phyloP scores from a whole-genome alignment of 495 filamentous ascomycete genomes.

The Neurospora sp. region DNA sequence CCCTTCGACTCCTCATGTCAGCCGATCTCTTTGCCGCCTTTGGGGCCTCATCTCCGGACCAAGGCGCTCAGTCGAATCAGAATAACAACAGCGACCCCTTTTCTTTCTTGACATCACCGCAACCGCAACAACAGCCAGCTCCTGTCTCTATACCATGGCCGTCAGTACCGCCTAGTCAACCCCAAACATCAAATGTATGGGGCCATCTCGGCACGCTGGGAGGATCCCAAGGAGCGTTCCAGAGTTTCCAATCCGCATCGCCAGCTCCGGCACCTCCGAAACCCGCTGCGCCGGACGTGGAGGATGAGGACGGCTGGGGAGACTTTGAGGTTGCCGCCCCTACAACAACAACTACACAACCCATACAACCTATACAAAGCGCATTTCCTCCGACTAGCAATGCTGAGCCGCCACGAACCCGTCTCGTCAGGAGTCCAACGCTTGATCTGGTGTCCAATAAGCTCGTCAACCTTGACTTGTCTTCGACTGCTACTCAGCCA shows the following conservation, averaged over 20 bases:
- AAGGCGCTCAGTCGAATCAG: conserved; percentile 19
- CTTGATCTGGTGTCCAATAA: conserved; percentile 37
- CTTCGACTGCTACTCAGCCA: conserved; percentile 8
- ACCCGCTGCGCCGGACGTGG: conserved; percentile 19
- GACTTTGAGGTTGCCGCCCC: conserved; percentile 54
- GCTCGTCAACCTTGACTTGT: conserved; percentile 24
- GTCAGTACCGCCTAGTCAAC: conserved; percentile 2
- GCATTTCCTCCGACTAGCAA: not conserved
- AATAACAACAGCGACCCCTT: conserved; percentile 11
- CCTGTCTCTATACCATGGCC: conserved; percentile 10
- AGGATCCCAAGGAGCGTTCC: conserved; percentile 1
- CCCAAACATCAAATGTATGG: conserved; percentile 6
- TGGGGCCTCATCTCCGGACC: conserved; percentile 30
- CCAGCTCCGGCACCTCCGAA: not conserved
- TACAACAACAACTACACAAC: not conserved
- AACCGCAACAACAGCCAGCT: conserved; percentile 7
- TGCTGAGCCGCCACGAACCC: conserved; percentile 14
- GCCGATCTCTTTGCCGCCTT: conserved; percentile 68
- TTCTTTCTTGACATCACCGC: conserved; percentile 11
- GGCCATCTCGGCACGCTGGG: conserved; percentile 12
- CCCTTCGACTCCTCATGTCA: conserved; percentile 44
- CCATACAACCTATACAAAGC: conserved; percentile 1
- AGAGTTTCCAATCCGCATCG: not conserved
- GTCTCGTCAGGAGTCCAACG: conserved; percentile 30
- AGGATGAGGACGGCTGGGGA: conserved; percentile 62